phyloP scores from a whole-genome alignment of 768 basidiomycete genomes.

The Naganishia randhawae region DNA sequence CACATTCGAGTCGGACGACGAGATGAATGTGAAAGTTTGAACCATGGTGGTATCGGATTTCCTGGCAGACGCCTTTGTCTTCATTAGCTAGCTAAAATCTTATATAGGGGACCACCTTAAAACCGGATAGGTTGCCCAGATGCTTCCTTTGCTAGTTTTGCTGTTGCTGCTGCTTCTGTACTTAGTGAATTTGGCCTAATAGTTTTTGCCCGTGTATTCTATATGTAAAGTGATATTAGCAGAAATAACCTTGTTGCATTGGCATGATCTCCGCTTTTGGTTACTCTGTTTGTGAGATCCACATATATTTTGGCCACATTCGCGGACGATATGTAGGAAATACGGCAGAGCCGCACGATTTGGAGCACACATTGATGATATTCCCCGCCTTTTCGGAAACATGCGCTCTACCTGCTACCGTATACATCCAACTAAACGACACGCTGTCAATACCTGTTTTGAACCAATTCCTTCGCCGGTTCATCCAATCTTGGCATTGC shows the following conservation, averaged over 20 bases:
- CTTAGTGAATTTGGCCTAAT: background rate
- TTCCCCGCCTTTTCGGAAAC: too few species aligned
- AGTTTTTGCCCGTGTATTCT: background rate
- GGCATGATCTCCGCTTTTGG: background rate
- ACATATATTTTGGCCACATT: too few species aligned
- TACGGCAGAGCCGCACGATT: too few species aligned
- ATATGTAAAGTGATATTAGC: constrained; percentile 42
- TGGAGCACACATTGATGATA: too few species aligned
- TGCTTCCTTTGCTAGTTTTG: too few species aligned
- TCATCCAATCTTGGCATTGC: constrained; percentile 49
- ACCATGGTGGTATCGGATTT: background rate
- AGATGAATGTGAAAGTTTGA: background rate
- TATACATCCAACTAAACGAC: background rate
- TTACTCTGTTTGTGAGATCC: too few species aligned
- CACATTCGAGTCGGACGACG: background rate
- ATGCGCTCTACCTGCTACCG: background rate
- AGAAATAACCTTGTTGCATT: constrained; percentile 71
- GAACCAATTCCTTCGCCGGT: background rate
- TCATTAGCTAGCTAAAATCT: too few species aligned
- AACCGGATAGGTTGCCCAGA: too few species aligned
- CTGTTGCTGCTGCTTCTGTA: too few species aligned
- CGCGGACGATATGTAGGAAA: too few species aligned
- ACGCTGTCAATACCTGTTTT: background rate
- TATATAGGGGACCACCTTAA: too few species aligned
- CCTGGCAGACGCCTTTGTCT: too few species aligned